Conservation (phyloP, 176 grass and related monocot species). For the Calamus simplicifolius region DNA sequence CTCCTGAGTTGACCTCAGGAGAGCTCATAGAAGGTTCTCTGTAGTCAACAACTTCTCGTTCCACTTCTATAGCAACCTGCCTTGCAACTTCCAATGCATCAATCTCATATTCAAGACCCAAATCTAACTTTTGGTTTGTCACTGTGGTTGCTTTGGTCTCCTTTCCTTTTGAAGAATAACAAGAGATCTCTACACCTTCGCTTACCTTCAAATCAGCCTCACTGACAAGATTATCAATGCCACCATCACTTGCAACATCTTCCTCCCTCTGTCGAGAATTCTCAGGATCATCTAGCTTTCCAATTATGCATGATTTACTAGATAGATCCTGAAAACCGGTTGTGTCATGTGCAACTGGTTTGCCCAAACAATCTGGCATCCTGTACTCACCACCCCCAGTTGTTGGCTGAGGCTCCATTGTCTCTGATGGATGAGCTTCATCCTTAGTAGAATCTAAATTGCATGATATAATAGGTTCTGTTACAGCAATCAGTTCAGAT, state of each 20-base stretch:
- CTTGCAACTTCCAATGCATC: slow-evolving; percentile 71
- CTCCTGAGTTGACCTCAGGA: slow-evolving; percentile 51
- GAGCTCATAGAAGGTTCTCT: slow-evolving; percentile 53
- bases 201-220: slow-evolving; percentile 26
- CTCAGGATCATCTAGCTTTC: slow-evolving; percentile 31
- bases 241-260: slow-evolving; percentile 8
- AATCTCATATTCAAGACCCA: slow-evolving; percentile 37
- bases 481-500: not conserved
- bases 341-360: slow-evolving; percentile 18
- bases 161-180: slow-evolving; percentile 38
- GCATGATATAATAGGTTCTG: not conserved
- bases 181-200: slow-evolving; percentile 9
- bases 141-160: slow-evolving; percentile 8
- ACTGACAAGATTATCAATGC: slow-evolving; percentile 12
- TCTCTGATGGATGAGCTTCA: slow-evolving; percentile 6
- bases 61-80: slow-evolving; percentile 59
- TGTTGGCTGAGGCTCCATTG: slow-evolving; percentile 7
- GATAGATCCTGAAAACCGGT: slow-evolving; percentile 23
- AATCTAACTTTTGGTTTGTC: slow-evolving; percentile 32
- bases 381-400: not conserved
- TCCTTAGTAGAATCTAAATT: not conserved
- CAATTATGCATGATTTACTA: slow-evolving; percentile 20
- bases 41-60: slow-evolving; percentile 64
- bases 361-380: slow-evolving; percentile 1
- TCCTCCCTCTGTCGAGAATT: slow-evolving; percentile 22